Evolutionary conservation across 2,329 filamentous ascomycete species (phyloP).

Genomic region (Eutypella sp.): DNA sequence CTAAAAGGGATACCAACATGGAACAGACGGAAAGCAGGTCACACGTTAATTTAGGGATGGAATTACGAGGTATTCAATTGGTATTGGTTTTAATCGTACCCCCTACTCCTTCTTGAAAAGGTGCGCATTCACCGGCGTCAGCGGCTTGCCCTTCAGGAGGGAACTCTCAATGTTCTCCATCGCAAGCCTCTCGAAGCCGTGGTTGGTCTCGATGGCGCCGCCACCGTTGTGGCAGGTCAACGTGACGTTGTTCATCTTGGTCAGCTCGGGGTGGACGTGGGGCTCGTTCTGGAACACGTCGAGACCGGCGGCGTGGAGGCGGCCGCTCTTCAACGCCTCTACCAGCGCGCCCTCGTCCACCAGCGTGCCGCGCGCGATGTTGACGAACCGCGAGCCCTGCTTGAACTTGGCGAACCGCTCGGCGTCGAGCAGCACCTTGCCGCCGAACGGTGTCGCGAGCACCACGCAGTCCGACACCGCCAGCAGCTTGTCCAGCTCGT

Average conservation of each 20-base stretch:
- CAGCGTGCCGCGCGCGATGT: conserved; percentile 52
- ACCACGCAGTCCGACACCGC: conserved; percentile 42
- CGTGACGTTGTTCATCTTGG: conserved; percentile 55
- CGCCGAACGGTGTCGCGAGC: conserved; percentile 47
- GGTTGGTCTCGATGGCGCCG: conserved; percentile 50
- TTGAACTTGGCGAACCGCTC: conserved; percentile 49
- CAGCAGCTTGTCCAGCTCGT: conserved; percentile 48
- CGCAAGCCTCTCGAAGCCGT: conserved; percentile 40
- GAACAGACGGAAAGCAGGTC: too few species aligned
- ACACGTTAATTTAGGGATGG: too few species aligned
- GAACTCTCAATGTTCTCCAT: conserved; percentile 47
- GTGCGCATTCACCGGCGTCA: conserved; percentile 59
- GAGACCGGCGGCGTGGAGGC: conserved; percentile 48
- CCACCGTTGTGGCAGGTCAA: conserved; percentile 66
- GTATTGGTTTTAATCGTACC: too few species aligned
- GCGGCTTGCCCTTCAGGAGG: conserved; percentile 49
- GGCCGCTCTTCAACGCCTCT: conserved; percentile 46
- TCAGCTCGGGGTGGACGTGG: conserved; percentile 53
- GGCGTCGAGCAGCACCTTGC: conserved; percentile 45
- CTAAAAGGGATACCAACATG: too few species aligned
- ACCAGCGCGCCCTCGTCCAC: conserved; percentile 53
- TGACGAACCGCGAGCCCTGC: conserved; percentile 50
- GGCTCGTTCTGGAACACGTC: conserved; percentile 58
- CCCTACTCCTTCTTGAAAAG: neutral
- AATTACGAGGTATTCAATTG: too few species aligned